Evolutionary conservation across 768 basidiomycete species (phyloP), one percentile per base, ranked within the genome.

Genomic region (Collybia sordida): DNA sequence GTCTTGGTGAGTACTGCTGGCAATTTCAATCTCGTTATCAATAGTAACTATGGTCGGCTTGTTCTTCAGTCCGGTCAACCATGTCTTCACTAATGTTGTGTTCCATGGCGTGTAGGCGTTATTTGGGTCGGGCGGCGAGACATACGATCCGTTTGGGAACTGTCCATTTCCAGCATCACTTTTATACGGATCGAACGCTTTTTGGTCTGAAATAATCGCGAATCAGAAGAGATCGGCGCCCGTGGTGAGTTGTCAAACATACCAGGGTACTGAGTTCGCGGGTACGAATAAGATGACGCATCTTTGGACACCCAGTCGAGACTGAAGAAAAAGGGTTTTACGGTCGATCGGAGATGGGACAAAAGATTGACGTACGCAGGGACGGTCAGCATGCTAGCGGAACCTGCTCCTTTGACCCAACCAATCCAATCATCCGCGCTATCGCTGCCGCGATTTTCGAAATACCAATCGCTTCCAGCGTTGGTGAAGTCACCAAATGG

Each of bases 251-350:
- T n/a, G n/a, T 8, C 19, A 15, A 8, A 50, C 64, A 41, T 34
- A 78, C 78, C 68, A 23, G 79, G 74, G 56, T 78, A 80, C 4
- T 69, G 45, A 0, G 68, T 62, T 21, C 53, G 58, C 5, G 79
- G 74, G 52, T 78, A 81, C 2, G 79, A 80, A 49, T 80, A 81
- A 1, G 80, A 81, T 2, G 74, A 69, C 3, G 65, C 57, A 55
- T 81, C 80, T 51, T 81, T 81, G 1, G 80, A 63, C 3, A 81
- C 80, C 80, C 80, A 81, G 54, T 80, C 80, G 25, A 81, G 70
- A 15, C 79, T 81, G 47, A 15, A n/a, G n/a, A n/a, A 34, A n/a
- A 46, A 24, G 23, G 41, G 24, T 34, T 38, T 34, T n/a, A 40
- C 25, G 25, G 19, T 27, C 14, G 6, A 6, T 21, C 39, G 18